A percentile compares a stretch with the other conserved stretches of the same genome.
Evolutionary conservation across 345 rosid species (phyloP).

Genomic region (Bruguiera gymnorhiza): DNA sequence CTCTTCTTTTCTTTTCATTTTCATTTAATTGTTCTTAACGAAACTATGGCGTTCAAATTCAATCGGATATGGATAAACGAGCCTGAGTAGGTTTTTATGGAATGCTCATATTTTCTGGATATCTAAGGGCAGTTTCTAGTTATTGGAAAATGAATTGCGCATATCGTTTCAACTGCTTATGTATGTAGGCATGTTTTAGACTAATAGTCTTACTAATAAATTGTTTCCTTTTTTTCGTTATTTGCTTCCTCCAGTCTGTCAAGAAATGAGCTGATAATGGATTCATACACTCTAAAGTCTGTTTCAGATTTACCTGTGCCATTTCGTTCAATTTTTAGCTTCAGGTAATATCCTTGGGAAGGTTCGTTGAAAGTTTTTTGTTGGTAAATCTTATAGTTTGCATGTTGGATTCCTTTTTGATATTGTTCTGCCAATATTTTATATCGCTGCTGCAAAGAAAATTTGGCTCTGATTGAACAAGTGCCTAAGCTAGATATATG

Average conservation of each 20-base stretch:
- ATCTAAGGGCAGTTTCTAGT: not conserved
- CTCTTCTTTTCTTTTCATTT: too few relatives aligned
- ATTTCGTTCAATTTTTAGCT: conserved; percentile 65
- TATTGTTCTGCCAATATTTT: not conserved
- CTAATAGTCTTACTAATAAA: not conserved
- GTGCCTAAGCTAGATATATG: too few relatives aligned
- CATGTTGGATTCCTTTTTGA: not conserved
- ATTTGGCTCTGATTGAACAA: too few relatives aligned
- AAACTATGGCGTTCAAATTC: too few relatives aligned
- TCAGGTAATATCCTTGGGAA: conserved; percentile 47
- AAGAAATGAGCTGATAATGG: conserved; percentile 38
- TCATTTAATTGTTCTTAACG: too few relatives aligned
- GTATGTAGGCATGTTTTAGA: not conserved
- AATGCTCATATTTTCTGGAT: not conserved
- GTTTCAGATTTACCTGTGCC: conserved; percentile 65
- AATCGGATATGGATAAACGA: not conserved
- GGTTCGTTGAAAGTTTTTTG: not conserved
- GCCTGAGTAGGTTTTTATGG: not conserved
- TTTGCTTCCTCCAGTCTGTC: not conserved
- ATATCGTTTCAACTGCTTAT: not conserved
- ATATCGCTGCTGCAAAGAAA: too few relatives aligned
- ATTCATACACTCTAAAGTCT: conserved; percentile 66
- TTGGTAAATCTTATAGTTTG: conserved; percentile 5
- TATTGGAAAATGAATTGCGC: not conserved
- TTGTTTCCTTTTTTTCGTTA: not conserved